Evolutionary conservation across 345 rosid genomes (phyloP).

Genomic region (Rhodomyrtus tomentosa): DNA sequence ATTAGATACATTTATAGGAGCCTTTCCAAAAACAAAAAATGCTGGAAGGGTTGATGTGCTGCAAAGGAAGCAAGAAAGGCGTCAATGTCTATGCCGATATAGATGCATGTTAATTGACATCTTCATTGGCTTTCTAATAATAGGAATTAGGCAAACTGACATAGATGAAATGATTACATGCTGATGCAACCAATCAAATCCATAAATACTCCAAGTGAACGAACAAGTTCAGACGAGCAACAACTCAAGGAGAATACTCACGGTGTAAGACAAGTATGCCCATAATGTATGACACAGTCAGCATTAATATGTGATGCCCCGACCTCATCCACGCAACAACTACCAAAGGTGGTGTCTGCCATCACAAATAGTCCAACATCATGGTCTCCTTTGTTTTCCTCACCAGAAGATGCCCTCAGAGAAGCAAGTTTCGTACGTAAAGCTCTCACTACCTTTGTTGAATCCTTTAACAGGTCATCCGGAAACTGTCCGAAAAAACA

Average conservation of each 20-base stretch:
- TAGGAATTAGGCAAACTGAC: background rate
- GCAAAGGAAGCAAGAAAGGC: conserved; percentile 7
- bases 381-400: conserved; percentile 15
- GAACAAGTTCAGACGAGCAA: background rate
- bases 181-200: background rate
- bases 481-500: conserved; percentile 45
- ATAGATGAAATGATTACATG: background rate
- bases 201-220: background rate
- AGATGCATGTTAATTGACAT: background rate
- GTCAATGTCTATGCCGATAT: background rate
- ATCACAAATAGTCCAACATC: conserved; percentile 59
- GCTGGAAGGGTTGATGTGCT: conserved; percentile 82
- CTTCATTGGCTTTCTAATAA: background rate
- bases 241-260: conserved; percentile 18
- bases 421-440: conserved; percentile 23
- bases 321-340: conserved; percentile 90
- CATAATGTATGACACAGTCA: conserved; percentile 81
- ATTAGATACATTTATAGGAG: conserved; percentile 28
- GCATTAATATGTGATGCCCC: conserved; percentile 72
- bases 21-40: conserved; percentile 75
- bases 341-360: conserved; percentile 90
- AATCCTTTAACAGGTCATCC: conserved; percentile 65
- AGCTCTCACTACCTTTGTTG: conserved; percentile 41
- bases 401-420: conserved; percentile 14
- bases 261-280: conserved; percentile 96